Evolutionary conservation across 2,329 filamentous ascomycete species (phyloP), one percentile per base, ranked within the genome.

Genomic region (Fusarium sp.): DNA sequence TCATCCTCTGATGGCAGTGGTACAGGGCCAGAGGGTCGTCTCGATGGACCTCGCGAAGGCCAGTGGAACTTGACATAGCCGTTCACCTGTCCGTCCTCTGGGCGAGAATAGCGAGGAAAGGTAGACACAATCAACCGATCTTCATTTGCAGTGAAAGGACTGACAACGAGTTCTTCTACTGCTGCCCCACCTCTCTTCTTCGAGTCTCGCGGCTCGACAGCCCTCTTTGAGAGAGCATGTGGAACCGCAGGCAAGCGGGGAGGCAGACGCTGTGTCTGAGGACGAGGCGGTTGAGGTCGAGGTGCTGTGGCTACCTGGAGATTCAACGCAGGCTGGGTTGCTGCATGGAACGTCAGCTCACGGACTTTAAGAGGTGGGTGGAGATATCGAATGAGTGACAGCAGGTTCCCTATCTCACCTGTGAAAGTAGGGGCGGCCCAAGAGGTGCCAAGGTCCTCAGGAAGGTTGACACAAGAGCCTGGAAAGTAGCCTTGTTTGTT

Each of bases 291-390:
- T n/a, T n/a, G n/a, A n/a, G 35, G n/a, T 38, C 9, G 20, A 41
- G 23, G 44, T 23, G 54, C 23, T 54, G 61, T 62, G 42, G 49
- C 47, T 35, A n/a, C 72, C 41, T 13, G 62, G 31, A n/a, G n/a
- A n/a, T n/a, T n/a, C n/a, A n/a, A n/a, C n/a, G n/a, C n/a, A 16
- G 55, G 37, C 37, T 68, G 64, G 35, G 67, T 43, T 23, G 59
- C 77, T 78, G 66, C 52, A 70, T 62, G 47, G 57, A 69, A 67
- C 33, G 75, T 78, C 63, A 78, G 76, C 69, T 73, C 56, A 68
- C n/a, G n/a, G n/a, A n/a, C n/a, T n/a, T n/a, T n/a, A n/a, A n/a
- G n/a, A n/a, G n/a, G n/a, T n/a, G n/a, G n/a, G n/a, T n/a, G n/a
- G n/a, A n/a, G n/a, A n/a, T n/a, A n/a, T n/a, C n/a, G n/a, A n/a